Percentiles rank a stretch among this genome's conserved stretches.
Conservation (phyloP, 176 grass and related monocot genomes). For the Zea mays region Zm-B73-REFERENCE-NAM-5.0 NC_050101.1:105337001-105337500, state of each 20-base stretch:
- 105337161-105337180: constrained; percentile 99
- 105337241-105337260: constrained; percentile 89
- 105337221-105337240: constrained; percentile 88
- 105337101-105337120: constrained; percentile 93
- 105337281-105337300: constrained; percentile 97
- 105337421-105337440: constrained; percentile 3
- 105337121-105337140: constrained; percentile 89
- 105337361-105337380: constrained; percentile 28
- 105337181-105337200: constrained; percentile 83
- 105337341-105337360: too few species aligned
- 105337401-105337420: background rate
- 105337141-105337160: constrained; percentile 92
- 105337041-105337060: constrained; percentile 90
- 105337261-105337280: constrained; percentile 91
- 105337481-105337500: background rate
- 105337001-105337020: constrained; percentile 91
- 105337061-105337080: constrained; percentile 88
- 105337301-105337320: constrained; percentile 47
- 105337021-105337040: constrained; percentile 99
- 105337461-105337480: constrained; percentile 28
- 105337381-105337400: constrained; percentile 7
- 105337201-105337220: constrained; percentile 97
- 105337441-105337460: constrained; percentile 12
- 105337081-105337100: constrained; percentile 99
- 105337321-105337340: background rate